phyloP scores from a whole-genome alignment of 2,329 filamentous ascomycete species.

The Arachnopeziza araneosa region DNA sequence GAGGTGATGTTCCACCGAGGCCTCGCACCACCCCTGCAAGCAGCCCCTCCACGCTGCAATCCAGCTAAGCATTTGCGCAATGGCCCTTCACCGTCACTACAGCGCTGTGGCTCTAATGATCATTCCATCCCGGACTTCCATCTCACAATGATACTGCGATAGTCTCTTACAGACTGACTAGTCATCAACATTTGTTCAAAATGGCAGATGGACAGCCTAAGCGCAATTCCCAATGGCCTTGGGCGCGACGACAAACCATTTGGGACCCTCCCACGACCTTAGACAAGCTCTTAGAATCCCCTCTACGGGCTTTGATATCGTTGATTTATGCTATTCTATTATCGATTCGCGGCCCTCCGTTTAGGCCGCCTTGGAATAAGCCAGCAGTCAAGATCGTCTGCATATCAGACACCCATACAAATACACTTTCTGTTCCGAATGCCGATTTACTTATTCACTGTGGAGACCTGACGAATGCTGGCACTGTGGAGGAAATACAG shows the following conservation, averaged over 20 bases:
- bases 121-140: not conserved
- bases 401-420: constrained; percentile 82
- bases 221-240: constrained; percentile 21
- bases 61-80: not conserved
- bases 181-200: not conserved
- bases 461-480: constrained; percentile 74
- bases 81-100: not conserved
- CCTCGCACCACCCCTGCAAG: not conserved
- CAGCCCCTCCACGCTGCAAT: not conserved
- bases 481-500: constrained; percentile 70
- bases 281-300: constrained; percentile 62
- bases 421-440: constrained; percentile 56
- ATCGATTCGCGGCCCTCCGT: constrained; percentile 61
- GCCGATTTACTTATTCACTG: constrained; percentile 88
- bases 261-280: constrained; percentile 40
- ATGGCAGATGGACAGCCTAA: constrained; percentile 1
- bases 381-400: constrained; percentile 71
- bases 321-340: constrained; percentile 60
- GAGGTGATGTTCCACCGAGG: constrained; percentile 1
- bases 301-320: constrained; percentile 58
- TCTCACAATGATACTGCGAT: not conserved
- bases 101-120: not conserved
- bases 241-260: constrained; percentile 24
- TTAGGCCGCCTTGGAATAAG: constrained; percentile 48
- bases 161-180: not conserved